These are phyloP conservation scores for Oxyria digyna DNA, from an alignment of 148 eudicot species.

Conservation along the genomic window DNA sequence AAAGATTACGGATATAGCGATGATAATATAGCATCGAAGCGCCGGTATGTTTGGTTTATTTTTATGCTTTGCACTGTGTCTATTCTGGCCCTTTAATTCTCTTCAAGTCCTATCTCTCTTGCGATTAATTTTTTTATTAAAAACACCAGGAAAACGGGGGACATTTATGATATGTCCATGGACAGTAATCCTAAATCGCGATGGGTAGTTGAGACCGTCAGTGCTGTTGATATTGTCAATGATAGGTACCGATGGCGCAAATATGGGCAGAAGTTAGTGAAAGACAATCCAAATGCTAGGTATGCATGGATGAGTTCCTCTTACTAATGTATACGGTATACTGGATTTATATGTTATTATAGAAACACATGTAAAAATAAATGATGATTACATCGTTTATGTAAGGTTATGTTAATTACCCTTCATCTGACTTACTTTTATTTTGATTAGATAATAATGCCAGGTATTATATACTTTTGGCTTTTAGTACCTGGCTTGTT, in stretches of 20 bases:
- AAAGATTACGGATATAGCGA: constrained; percentile 22
- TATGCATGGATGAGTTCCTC: constrained; percentile 11
- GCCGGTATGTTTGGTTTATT: constrained; percentile 38
- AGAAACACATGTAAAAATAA: background rate
- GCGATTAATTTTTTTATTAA: background rate
- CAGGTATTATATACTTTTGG: background rate
- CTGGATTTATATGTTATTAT: background rate
- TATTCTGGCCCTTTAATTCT: background rate
- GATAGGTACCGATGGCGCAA: constrained; percentile 98
- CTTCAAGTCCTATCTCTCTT: background rate
- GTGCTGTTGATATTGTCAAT: constrained; percentile 69
- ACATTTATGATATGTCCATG: constrained; percentile 18
- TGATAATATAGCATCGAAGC: constrained; percentile 33
- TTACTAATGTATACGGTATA: background rate
- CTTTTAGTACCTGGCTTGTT: background rate
- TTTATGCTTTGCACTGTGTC: background rate
- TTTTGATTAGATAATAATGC: background rate
- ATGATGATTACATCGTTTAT: background rate
- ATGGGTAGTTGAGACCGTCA: constrained; percentile 55
- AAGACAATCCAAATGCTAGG: constrained; percentile 92
- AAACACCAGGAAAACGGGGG: constrained; percentile 48
- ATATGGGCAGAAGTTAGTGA: constrained; percentile 89
- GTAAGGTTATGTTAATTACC: background rate
- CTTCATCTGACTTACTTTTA: background rate
- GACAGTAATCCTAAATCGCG: constrained; percentile 38